Percentiles rank a stretch among this genome's conserved stretches.
These are phyloP conservation scores for Corynespora cassiicola DNA, from an alignment of 2,329 filamentous ascomycete genomes.

Conservation along the genomic window DNA sequence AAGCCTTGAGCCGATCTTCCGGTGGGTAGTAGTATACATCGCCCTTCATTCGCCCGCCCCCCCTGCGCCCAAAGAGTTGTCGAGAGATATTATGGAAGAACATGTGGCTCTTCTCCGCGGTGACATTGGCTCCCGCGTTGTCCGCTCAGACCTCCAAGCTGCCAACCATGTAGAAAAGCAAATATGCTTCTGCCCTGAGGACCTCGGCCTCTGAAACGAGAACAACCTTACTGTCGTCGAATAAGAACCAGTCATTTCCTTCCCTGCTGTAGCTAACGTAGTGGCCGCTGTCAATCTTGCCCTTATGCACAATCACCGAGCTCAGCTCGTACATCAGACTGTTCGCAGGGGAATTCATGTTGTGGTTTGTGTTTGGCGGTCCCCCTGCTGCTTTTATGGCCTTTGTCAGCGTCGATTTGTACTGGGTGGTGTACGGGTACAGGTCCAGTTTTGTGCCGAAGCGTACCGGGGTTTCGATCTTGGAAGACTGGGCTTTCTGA, in stretches of 20 bases:
- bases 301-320: slow-evolving; percentile 90
- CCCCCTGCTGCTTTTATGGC: slow-evolving; percentile 47
- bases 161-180: slow-evolving; percentile 75
- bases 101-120: too few species aligned
- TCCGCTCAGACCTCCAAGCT: slow-evolving; percentile 33
- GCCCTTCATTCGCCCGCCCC: too few species aligned
- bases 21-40: too few species aligned
- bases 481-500: slow-evolving; percentile 75
- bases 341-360: slow-evolving; percentile 49
- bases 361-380: slow-evolving; percentile 32
- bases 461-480: slow-evolving; percentile 84
- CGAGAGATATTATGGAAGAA: too few species aligned
- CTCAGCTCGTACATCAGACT: slow-evolving; percentile 82
- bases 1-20: too few species aligned
- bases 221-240: slow-evolving; percentile 94
- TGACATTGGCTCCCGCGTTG: too few species aligned
- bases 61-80: too few species aligned
- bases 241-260: slow-evolving; percentile 89
- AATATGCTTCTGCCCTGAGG: slow-evolving; percentile 82
- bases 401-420: slow-evolving; percentile 35
- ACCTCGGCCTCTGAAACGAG: slow-evolving; percentile 85
- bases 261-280: slow-evolving; percentile 90
- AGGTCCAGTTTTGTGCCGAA: slow-evolving; percentile 90
- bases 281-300: slow-evolving; percentile 90
- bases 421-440: slow-evolving; percentile 82